Evolutionary conservation across 2,329 filamentous ascomycete species (phyloP), one percentile per base, ranked within the genome.

Genomic region (Aspergillus sojae): DNA sequence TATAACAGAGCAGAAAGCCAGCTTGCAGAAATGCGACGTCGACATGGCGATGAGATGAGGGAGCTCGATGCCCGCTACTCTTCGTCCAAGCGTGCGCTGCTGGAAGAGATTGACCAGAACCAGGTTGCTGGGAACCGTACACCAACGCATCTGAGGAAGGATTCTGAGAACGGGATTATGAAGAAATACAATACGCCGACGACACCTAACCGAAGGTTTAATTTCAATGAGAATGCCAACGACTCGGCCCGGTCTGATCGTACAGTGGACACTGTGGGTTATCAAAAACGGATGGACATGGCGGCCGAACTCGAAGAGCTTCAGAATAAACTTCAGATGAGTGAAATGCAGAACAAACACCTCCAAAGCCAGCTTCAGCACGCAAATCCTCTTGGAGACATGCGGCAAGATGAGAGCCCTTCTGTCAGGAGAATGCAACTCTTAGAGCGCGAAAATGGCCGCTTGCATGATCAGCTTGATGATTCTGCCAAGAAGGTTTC

Each of bases 401-500:
- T 81, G 41, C 87, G 83, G 76, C 82, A 88, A 62, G 91, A 94
- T 46, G 89, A 95, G 52, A 94, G 89, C 69, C 92, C 92, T 1
- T 94, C 92, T 1, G 76, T 91, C 55, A 86, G 90, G 60, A 89
- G 95, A 19, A 90, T 97, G 72, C 91, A 96, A 74, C 94, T 97
- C 79, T 86, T 98, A 5, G 94, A 98, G 78, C 89, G 93, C 70
- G 94, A 92, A 74, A 98, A 98, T 79, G 94, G 87, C 76, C 89
- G 93, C 62, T 85, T 98, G 16, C 94, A 98, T 73, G 93, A 96
- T 67, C 92, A 96, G 86, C 89, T 98, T 5, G 94, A 98, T 77
- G 93, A 97, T 76, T 97, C 94, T 3, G 85, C 90, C 21, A 94
- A 92, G 83, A 97, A 97, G 80, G 90, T 97, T 2, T 97, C 94